phyloP scores from a whole-genome alignment of 1,139 yeast species.

The Sugiyamaella pinicola region DNA sequence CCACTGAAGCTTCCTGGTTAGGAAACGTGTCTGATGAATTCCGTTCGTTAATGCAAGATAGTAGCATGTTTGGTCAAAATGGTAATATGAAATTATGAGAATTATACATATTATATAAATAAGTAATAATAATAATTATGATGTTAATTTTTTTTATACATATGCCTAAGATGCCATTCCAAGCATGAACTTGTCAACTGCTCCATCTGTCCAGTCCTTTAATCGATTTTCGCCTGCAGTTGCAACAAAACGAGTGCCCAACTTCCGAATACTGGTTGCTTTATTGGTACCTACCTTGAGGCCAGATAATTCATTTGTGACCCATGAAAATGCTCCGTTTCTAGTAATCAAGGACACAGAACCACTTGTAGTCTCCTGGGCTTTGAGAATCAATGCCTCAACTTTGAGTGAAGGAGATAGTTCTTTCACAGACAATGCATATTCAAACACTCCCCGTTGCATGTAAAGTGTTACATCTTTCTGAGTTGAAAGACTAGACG shows the following conservation, averaged over 20 bases:
- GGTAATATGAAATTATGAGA: not conserved
- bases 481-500: slow-evolving; percentile 49
- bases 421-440: slow-evolving; percentile 55
- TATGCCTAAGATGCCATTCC: slow-evolving; percentile 5
- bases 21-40: slow-evolving; percentile 33
- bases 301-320: slow-evolving; percentile 57
- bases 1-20: slow-evolving; percentile 33
- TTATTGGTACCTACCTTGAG: not conserved
- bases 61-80: slow-evolving; percentile 12
- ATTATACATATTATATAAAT: slow-evolving; percentile 13
- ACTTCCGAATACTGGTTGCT: not conserved
- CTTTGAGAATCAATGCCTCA: slow-evolving; percentile 49
- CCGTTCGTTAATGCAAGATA: slow-evolving; percentile 25
- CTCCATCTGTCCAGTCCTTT: slow-evolving; percentile 29
- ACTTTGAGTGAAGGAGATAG: slow-evolving; percentile 33
- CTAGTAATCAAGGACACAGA: slow-evolving; percentile 63
- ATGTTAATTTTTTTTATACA: not conserved
- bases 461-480: slow-evolving; percentile 57
- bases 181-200: slow-evolving; percentile 16
- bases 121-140: slow-evolving; percentile 8
- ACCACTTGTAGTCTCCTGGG: slow-evolving; percentile 63
- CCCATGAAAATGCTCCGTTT: slow-evolving; percentile 64
- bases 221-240: slow-evolving; percentile 34
- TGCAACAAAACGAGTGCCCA: slow-evolving; percentile 57
- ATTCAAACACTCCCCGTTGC: slow-evolving; percentile 62